Evolutionary conservation across 441 rosid genomes (phyloP).

Genomic region (Metrosideros polymorpha): DNA sequence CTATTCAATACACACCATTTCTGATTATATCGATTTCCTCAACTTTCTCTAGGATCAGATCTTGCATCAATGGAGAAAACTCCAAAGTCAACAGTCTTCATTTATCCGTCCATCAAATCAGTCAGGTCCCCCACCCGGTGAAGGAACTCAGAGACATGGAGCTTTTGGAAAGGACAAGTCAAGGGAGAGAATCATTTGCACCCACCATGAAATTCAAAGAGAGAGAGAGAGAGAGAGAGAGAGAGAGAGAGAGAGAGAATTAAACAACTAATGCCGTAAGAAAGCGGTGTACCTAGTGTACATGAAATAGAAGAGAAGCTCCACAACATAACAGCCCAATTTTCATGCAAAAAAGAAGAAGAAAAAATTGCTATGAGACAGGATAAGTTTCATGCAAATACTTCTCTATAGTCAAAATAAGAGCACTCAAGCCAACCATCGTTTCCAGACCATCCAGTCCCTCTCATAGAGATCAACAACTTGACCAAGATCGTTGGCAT

Average conservation of each 20-base stretch:
- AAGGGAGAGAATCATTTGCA: not conserved
- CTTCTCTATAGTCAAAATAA: not conserved
- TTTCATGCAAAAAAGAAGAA: not conserved
- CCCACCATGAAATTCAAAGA: not conserved
- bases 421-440: not conserved
- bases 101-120: not conserved
- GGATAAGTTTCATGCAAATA: not conserved
- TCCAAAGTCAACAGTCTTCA: not conserved
- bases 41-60: not conserved
- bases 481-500: not conserved
- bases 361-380: not conserved
- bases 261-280: not conserved
- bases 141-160: not conserved
- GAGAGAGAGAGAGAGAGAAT: not conserved
- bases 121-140: not conserved
- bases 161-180: not conserved
- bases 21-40: not conserved
- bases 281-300: not conserved
- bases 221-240: too few relatives aligned
- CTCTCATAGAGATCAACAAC: not conserved
- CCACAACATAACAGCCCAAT: not conserved
- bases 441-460: not conserved
- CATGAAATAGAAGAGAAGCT: not conserved
- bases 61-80: not conserved
- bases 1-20: not conserved